Evolutionary conservation across 441 rosid species (phyloP).

Genomic region (Melastoma candidum): DNA sequence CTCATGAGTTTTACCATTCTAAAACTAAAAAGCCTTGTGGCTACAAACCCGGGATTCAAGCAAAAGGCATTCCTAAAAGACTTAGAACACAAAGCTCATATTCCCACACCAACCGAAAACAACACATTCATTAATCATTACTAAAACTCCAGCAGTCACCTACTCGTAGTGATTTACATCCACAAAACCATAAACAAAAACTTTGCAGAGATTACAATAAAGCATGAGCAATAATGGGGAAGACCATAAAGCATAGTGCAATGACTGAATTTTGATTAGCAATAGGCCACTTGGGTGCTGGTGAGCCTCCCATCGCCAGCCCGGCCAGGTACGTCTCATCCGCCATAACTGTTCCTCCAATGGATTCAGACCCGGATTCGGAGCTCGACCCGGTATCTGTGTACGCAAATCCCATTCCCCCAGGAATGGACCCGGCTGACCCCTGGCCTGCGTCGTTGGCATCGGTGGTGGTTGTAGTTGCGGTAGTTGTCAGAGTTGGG

Average conservation of each 20-base stretch:
- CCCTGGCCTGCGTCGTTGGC: neutral
- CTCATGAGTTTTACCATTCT: no score
- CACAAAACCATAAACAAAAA: no score
- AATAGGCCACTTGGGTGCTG: slow-evolving; percentile 23
- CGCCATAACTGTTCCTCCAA: slow-evolving; percentile 34
- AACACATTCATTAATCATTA: no score
- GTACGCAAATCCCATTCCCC: slow-evolving; percentile 25
- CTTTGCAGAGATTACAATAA: slow-evolving; percentile 5
- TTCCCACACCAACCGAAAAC: no score
- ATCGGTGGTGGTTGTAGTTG: slow-evolving; percentile 15
- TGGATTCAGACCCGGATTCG: slow-evolving; percentile 20
- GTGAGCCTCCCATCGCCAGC: slow-evolving; percentile 77
- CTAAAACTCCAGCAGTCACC: no score
- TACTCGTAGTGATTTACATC: no score
- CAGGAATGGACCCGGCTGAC: slow-evolving; percentile 1
- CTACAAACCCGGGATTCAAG: no score
- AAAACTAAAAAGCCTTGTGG: no score
- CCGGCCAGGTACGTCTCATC: slow-evolving; percentile 93
- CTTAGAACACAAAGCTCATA: no score
- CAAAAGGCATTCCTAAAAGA: no score
- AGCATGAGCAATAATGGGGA: slow-evolving; percentile 12
- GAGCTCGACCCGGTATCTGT: slow-evolving; percentile 24
- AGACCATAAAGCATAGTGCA: slow-evolving; percentile 13
- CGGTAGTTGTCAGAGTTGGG: no score
- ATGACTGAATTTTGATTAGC: slow-evolving; percentile 11